Percentiles rank a stretch among this genome's conserved stretches.
Evolutionary conservation across 352 stramenopile species (phyloP).

Genomic region (Pythium dissimile): DNA sequence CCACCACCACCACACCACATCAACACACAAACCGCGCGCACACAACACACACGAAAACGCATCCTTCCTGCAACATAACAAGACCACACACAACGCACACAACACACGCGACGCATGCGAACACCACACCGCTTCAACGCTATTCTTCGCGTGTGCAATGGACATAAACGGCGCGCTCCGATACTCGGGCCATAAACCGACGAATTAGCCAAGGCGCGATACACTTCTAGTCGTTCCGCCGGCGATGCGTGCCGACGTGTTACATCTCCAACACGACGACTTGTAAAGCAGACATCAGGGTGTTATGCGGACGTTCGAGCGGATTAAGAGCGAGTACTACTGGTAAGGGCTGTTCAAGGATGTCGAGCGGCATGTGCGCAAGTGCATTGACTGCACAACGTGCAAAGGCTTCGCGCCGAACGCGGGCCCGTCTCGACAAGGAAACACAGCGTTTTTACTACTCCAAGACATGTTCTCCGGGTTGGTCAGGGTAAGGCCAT

Average conservation of each 20-base stretch:
- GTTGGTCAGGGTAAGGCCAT: slow-evolving; percentile 24
- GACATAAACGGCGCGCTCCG: neutral
- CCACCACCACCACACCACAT: too few relatives aligned
- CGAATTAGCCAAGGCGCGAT: neutral
- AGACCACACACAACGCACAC: too few relatives aligned
- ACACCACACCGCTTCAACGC: too few relatives aligned
- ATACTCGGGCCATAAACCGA: neutral
- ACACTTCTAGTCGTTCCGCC: slow-evolving; percentile 9
- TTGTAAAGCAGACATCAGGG: slow-evolving; percentile 7
- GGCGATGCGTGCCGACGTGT: neutral
- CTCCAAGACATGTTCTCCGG: slow-evolving; percentile 25
- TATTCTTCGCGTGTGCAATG: too few relatives aligned
- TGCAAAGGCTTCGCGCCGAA: slow-evolving; percentile 11
- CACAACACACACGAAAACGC: too few relatives aligned
- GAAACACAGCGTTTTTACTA: slow-evolving; percentile 17
- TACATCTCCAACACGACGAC: slow-evolving; percentile 5
- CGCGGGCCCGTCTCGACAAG: neutral
- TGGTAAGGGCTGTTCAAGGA: slow-evolving; percentile 13
- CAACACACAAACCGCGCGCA: too few relatives aligned
- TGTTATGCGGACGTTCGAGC: slow-evolving; percentile 10
- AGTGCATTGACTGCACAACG: slow-evolving; percentile 13
- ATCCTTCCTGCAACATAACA: too few relatives aligned
- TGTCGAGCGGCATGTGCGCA: neutral
- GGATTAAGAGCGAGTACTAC: slow-evolving; percentile 3
- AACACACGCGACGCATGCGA: too few relatives aligned